Evolutionary conservation across 1,284 basidiomycete genomes (phyloP).

Genomic region (Neonothopanus nambi): DNA sequence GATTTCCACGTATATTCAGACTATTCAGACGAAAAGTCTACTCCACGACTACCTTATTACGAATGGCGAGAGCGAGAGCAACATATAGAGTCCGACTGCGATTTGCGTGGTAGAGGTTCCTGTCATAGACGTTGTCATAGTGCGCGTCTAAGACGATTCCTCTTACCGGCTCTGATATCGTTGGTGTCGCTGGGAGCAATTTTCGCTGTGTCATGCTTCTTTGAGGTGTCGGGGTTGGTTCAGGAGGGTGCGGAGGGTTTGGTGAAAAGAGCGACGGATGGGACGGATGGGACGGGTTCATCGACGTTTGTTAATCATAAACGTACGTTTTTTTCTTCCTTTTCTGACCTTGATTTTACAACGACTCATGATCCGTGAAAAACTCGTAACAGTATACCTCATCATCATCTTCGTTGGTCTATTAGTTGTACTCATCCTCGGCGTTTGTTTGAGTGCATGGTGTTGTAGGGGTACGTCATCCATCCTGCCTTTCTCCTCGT

Average conservation of each 20-base stretch:
- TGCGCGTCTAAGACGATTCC: constrained; percentile 32
- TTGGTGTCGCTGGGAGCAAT: constrained; percentile 32
- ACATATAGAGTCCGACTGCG: constrained; percentile 7
- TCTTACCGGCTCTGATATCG: constrained; percentile 32
- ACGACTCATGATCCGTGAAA: not conserved
- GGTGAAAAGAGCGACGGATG: constrained; percentile 31
- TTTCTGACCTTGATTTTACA: not conserved
- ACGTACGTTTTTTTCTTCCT: constrained; percentile 28
- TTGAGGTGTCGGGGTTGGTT: constrained; percentile 22
- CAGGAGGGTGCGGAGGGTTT: constrained; percentile 25
- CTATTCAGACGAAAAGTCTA: not conserved
- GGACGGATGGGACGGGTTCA: constrained; percentile 18
- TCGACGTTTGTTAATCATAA: constrained; percentile 39
- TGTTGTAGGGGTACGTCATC: constrained; percentile 50
- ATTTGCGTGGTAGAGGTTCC: not conserved
- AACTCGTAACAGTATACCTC: constrained; percentile 53
- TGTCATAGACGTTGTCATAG: constrained; percentile 38
- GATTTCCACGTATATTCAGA: not conserved
- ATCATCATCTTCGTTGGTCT: constrained; percentile 60
- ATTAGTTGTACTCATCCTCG: constrained; percentile 48
- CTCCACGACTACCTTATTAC: not conserved
- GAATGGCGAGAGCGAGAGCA: constrained; percentile 18
- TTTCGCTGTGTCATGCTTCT: constrained; percentile 33
- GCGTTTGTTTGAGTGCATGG: constrained; percentile 55
- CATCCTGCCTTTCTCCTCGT: not conserved